Evolutionary conservation across 2,329 filamentous ascomycete genomes (phyloP), one percentile per base, ranked within the genome.

Genomic region (Epichloe sylvatica): DNA sequence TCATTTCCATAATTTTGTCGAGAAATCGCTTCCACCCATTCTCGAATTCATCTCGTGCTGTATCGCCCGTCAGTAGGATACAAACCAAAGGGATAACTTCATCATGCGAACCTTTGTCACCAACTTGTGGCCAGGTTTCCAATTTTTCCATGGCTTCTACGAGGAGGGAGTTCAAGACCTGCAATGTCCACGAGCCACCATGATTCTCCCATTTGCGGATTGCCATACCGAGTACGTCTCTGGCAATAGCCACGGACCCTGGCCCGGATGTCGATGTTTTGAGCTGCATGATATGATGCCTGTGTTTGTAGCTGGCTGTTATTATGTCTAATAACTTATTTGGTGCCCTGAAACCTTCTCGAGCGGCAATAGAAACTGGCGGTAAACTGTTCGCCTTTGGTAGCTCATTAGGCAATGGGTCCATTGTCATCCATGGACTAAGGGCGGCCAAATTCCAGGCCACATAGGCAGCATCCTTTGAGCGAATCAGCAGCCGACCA

Each of bases 361-460:
- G 75, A 5, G 80, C 82, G 3, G 81, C 75, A 17, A 80, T 52
- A 7, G 64, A 59, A 23, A 64, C 58, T 2, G 60, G 72, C 0
- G 83, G 78, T 19, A 75, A 73, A 3, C 75, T 69, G 19, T 64
- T 64, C 45, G 67, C 62, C 59, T 78, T 84, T 44, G 68, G 67
- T 38, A 70, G 70, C 12, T 63, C 61, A 8, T 64, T 67, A 30
- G 66, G 60, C 61, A 73, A 58, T 54, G 68, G 62, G 54, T 68
- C 51, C 7, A 74, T 55, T 69, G 70, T 60, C 69, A 79, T 61
- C 81, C 87, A 96, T 0, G 90, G 90, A 13, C 79, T 75, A 23
- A 94, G 65, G 5, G 87, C 81, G 2, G 82, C 79, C 19, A 94
- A 73, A 17, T 85, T 70, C 89, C 90, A 96, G 6, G 83, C 77